phyloP scores from a whole-genome alignment of 305 asterid genomes.

The Vinca major region DNA sequence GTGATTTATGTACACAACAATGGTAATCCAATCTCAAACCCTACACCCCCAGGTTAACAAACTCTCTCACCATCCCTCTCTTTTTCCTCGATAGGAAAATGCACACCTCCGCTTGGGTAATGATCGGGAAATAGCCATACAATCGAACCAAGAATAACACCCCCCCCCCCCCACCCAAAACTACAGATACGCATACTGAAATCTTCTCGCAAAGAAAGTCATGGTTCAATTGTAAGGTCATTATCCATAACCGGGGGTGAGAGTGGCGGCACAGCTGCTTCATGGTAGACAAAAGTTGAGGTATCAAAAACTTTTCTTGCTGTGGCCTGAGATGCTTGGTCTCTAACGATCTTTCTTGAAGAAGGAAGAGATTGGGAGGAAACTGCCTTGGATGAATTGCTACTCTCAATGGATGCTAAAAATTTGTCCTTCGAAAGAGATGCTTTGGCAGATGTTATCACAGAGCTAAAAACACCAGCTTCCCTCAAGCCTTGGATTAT shows the following conservation, averaged over 20 bases:
- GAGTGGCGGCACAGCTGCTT: slow-evolving; percentile 66
- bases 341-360: slow-evolving; percentile 62
- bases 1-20: slow-evolving; percentile 12
- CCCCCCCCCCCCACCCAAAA: slow-evolving; percentile 10
- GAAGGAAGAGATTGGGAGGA: slow-evolving; percentile 34
- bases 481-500: slow-evolving; percentile 86
- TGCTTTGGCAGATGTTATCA: slow-evolving; percentile 51
- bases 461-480: slow-evolving; percentile 60
- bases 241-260: slow-evolving; percentile 45
- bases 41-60: background rate
- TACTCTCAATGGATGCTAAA: slow-evolving; percentile 54
- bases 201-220: slow-evolving; percentile 38
- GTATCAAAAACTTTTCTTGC: slow-evolving; percentile 46
- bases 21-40: slow-evolving; percentile 2
- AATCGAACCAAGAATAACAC: slow-evolving; percentile 22
- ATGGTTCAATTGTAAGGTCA: too few species aligned
- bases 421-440: slow-evolving; percentile 51
- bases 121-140: slow-evolving; percentile 73
- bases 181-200: slow-evolving; percentile 39
- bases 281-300: slow-evolving; percentile 22
- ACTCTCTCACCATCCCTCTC: slow-evolving; percentile 9
- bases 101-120: slow-evolving; percentile 96
- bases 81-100: slow-evolving; percentile 20
- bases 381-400: slow-evolving; percentile 47
- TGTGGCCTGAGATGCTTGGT: slow-evolving; percentile 34